Conservation (phyloP, 2,329 filamentous ascomycete species). For the Xylaria sp. region DNA sequence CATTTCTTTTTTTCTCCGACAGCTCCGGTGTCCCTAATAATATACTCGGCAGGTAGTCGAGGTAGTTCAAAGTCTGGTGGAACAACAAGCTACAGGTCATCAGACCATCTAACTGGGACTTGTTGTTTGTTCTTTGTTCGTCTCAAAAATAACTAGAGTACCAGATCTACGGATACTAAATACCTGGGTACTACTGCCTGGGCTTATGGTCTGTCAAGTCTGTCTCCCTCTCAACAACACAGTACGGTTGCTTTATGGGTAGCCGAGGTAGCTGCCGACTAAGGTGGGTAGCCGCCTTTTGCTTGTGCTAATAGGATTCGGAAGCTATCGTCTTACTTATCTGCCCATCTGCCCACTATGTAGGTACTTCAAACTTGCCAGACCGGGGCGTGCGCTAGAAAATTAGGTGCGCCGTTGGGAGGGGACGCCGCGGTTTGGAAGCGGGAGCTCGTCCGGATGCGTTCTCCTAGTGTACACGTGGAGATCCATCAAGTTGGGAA, state of each 20-base stretch:
- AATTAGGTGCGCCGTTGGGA: not conserved
- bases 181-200: not conserved
- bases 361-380: not conserved
- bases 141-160: not conserved
- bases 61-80: slow-evolving; percentile 9
- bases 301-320: not conserved
- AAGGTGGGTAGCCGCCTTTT: not conserved
- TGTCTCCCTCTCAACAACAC: not conserved
- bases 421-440: not conserved
- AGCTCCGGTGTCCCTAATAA: not conserved
- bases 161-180: not conserved
- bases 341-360: not conserved
- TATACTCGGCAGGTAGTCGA: too few species aligned
- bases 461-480: not conserved
- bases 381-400: not conserved
- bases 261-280: not conserved
- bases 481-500: not conserved
- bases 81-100: not conserved
- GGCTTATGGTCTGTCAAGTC: too few species aligned
- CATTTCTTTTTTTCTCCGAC: not conserved
- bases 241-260: not conserved
- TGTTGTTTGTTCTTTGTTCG: not conserved
- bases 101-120: not conserved
- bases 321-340: not conserved
- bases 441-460: slow-evolving; percentile 1